These are phyloP conservation scores for Pilobolus umbonatus DNA, from an alignment of 192 early-diverging fungal genomes.

Conservation along the genomic window DNA sequence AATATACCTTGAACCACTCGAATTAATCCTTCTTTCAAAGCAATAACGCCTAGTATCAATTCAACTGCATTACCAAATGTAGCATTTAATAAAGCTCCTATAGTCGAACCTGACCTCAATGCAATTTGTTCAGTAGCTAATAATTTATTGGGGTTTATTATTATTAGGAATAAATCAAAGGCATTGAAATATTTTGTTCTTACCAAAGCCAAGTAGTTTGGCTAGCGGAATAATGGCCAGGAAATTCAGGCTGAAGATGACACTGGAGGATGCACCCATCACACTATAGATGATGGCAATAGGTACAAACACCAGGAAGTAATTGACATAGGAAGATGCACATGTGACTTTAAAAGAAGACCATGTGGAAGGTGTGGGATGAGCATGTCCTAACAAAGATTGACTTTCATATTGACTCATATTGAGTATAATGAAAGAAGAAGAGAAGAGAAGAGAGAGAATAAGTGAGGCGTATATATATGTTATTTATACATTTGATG, in stretches of 20 bases:
- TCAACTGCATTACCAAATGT: constrained; percentile 77
- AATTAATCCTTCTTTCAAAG: constrained; percentile 56
- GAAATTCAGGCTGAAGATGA: constrained; percentile 82
- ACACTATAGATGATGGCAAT: constrained; percentile 64
- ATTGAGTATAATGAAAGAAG: background rate
- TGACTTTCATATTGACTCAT: constrained; percentile 14
- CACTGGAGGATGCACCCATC: constrained; percentile 55
- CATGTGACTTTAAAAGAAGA: constrained; percentile 47
- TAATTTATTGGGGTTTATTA: background rate
- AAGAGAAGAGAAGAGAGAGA: background rate
- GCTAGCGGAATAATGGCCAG: constrained; percentile 89
- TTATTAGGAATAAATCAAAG: too few relatives aligned
- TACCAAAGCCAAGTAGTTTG: constrained; percentile 49
- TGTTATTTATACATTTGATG: too few relatives aligned
- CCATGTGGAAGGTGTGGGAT: constrained; percentile 18
- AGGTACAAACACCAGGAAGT: constrained; percentile 72
- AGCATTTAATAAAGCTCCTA: constrained; percentile 31
- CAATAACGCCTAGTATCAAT: constrained; percentile 70
- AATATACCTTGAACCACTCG: constrained; percentile 56
- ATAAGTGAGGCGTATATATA: too few relatives aligned
- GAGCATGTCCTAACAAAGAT: constrained; percentile 7
- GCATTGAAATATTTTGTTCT: too few relatives aligned
- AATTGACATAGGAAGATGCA: constrained; percentile 61
- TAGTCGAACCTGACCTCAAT: constrained; percentile 34
- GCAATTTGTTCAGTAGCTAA: constrained; percentile 74